Evolutionary conservation across 805 yeast species (phyloP).

Genomic region (Schizosaccharomyces osmophilus): DNA sequence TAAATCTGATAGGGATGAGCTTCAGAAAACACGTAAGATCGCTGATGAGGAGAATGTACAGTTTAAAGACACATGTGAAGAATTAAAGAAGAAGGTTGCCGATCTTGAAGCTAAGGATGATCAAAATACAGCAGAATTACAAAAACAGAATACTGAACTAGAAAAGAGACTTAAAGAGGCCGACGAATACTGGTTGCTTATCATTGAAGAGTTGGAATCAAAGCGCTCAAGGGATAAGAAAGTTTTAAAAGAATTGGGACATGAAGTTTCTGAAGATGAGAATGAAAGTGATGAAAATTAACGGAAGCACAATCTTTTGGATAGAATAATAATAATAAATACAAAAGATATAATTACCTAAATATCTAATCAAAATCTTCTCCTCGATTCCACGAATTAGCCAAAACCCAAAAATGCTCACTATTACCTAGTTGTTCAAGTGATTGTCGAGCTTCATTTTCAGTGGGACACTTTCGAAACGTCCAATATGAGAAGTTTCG

Average conservation of each 20-base stretch:
- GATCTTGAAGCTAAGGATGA: not conserved
- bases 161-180: not conserved
- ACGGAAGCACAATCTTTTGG: not conserved
- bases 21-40: no score
- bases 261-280: conserved; percentile 5
- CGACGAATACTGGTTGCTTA: not conserved
- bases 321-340: not conserved
- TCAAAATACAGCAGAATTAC: not conserved
- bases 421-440: conserved; percentile 5
- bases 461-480: conserved; percentile 5
- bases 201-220: not conserved
- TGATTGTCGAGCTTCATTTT: conserved; percentile 6
- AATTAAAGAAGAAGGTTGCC: not conserved
- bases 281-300: conserved; percentile 4
- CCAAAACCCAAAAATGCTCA: conserved; percentile 8
- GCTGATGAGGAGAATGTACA: no score
- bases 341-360: not conserved
- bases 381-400: conserved; percentile 2
- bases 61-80: not conserved
- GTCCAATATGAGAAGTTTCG: conserved; percentile 8
- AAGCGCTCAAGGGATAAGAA: not conserved
- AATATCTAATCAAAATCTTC: not conserved
- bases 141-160: not conserved
- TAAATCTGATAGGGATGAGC: no score
- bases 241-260: conserved; percentile 4